Evolutionary conservation across 768 basidiomycete species (phyloP), one percentile per base, ranked within the genome.

Genomic region (Naganishia onofrii): DNA sequence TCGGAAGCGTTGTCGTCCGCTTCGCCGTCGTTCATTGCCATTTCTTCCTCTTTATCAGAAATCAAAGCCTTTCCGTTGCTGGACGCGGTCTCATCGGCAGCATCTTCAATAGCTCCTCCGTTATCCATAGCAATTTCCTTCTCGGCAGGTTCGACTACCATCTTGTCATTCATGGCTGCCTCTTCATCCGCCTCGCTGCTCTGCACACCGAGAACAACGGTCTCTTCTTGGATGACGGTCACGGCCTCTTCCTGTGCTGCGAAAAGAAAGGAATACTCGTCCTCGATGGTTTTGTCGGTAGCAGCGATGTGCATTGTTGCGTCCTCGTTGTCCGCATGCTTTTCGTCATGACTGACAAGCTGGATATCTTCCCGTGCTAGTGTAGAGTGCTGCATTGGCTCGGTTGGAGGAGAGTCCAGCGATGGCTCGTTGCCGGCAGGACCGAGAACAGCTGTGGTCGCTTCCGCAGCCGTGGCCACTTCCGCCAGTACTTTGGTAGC

Each of bases 261-360:
- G 29, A 63, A 44, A 7, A 63, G 60, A 44, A 63, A 44, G 9
- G 60, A 63, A 63, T 63, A 63, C 60, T 63, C 17, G 34, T 58
- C 57, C 32, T 38, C 13, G 26, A 63, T 29, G 42, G 23, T 51
- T 51, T 51, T 26, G 6, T n/a, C 12, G 48, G 48, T 51, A 12
- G 48, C n/a, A 4, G 23, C n/a, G 48, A n/a, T 51, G 7, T 51
- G 48, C 4, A 21, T 21, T 4, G 19, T 17, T 7, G 19, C 21
- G 7, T 51, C 21, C 4, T 51, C 48, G 48, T 51, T 12, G 19
- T 51, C 48, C 23, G 48, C 48, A 51, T 51, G 7, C 4, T 3
- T 13, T 51, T 3, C 12, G 48, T 3, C 48, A n/a, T 23, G 48
- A 23, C 48, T 51, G 48, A 26, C n/a, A 6, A 51, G 48, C 48